Base-by-base conservation (phyloP, 225 moss, liverwort and hornwort genomes). In the Antitrichia curtipendula region DNA sequence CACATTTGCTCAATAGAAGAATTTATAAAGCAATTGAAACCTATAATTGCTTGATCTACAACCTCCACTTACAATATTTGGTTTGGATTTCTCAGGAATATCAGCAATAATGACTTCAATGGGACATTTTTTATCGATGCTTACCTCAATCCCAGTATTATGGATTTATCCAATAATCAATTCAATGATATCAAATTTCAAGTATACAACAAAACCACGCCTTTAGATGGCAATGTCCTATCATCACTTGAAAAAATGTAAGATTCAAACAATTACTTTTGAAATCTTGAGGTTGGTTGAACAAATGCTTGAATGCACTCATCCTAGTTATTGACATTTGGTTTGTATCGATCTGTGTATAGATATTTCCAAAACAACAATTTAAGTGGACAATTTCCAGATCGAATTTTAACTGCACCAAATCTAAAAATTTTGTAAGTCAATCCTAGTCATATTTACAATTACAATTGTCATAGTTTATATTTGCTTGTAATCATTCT, bases 101-200 rank as follows among this genome's bases (percentile, higher is more conserved):
- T 20, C 25, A 70, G 0, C 41, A 41, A 27, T 14, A 70, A 70
- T 70, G 14, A 70, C 10, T 72, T 72, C 47, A 72, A 27, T 1
- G 47, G 47, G 29, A 72, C 72, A 29, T 72, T 72, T 11, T 29
- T 4, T 1, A 45, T 0, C 0, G 16, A 3, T 29, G 45, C 7
- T 29, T 72, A 72, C 4, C 0, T 18, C 0, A 29, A 72, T 29
- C 7, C 29, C 1, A 0, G 0, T 10, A 2, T 6, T 0, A 18
- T 72, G 11, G 45, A 72, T 47, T 6, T 76, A 36, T 76, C 76
- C 16, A 36, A 76, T n/a, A 76, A 76, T 36, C 53, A 36, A 52
- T n/a, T 53, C 2, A 10, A 24, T n/a, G 4, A 23, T 20, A n/a
- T 76, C 14, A 36, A 5, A 36, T 10, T 75, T 75, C 16, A 36